These are phyloP conservation scores for Penicillium fuscoglaucum DNA, from an alignment of 2,329 filamentous ascomycete species.

Conservation along the genomic window DNA sequence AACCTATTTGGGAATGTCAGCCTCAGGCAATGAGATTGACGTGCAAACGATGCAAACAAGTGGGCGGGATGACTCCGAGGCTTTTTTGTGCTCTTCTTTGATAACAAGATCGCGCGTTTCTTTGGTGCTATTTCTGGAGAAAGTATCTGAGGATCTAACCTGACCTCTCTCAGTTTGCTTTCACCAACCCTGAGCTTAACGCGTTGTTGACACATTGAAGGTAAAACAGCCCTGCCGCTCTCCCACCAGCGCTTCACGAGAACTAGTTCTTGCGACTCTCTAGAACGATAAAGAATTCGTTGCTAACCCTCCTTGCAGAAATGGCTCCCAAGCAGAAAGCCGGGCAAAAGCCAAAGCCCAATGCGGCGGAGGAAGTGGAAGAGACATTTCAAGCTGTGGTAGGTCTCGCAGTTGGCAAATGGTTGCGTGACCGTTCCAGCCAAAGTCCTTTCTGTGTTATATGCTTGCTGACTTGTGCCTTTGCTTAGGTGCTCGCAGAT, in stretches of 20 bases:
- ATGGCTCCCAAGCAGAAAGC: conserved; percentile 41
- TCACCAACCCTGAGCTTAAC: background rate
- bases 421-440: background rate
- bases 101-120: conserved; percentile 11
- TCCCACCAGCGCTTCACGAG: background rate
- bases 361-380: conserved; percentile 58
- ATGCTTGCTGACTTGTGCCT: conserved; percentile 14
- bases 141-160: background rate
- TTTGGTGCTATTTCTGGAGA: conserved; percentile 6
- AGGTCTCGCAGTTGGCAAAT: conserved; percentile 31
- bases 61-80: conserved; percentile 29
- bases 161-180: background rate
- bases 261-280: background rate
- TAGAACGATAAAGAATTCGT: background rate
- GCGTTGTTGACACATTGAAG: background rate
- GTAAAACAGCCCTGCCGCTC: background rate
- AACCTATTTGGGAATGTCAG: background rate
- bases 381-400: conserved; percentile 65
- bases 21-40: background rate
- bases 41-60: conserved; percentile 26
- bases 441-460: background rate
- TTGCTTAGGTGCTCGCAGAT: conserved; percentile 76
- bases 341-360: conserved; percentile 36
- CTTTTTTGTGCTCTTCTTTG: conserved; percentile 34
- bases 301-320: conserved; percentile 7